Evolutionary conservation across 2,329 filamentous ascomycete genomes (phyloP), one percentile per base, ranked within the genome.

Genomic region (Verruconis gallopava): DNA sequence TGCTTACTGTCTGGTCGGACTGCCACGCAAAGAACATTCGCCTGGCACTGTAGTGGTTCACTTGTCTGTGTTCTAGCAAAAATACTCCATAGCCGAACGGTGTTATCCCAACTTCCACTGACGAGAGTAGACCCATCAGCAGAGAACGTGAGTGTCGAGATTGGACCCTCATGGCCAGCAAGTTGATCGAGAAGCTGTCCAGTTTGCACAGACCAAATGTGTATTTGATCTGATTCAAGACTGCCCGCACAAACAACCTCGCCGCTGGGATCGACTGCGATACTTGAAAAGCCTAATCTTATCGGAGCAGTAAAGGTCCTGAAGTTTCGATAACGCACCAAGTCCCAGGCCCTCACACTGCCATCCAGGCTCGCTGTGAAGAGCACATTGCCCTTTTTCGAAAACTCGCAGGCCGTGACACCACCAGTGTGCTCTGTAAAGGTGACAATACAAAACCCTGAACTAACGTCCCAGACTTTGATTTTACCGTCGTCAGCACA

Each of bases 171-270:
- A 51, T 98, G 91, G 1, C 91, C 93, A 4, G 88, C 75, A 18
- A 98, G 69, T 50, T 81, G 81, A 57, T 98, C 91, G 4, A 98
- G 75, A 14, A 98, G 69, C 59, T 98, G 91, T 2, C 91, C 91
- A 1, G 89, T 98, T 57, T 98, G 91, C 3, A 98, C 93, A 4
- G 85, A 95, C 91, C 91, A 98, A 47, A 98, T 83, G 62, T 98
- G 88, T 40, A 98, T 85, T 55, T 96, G 89, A 50, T 95, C 96
- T 3, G 88, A 94, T 59, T 98, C 91, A 13, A 93, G 71, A 1
- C 89, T 96, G 2, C 89, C 91, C 6, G 91, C 91, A 46, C 89
- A 93, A 3, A 98, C 83, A 5, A 98, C 84, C 60, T 98, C 93
- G 41, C 91, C 91, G 49, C 86, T 94, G 0, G 91, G 88, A 51